Evolutionary conservation across 1,284 basidiomycete genomes (phyloP), one percentile per base, ranked within the genome.

Genomic region (Trichosporon sp.): DNA sequence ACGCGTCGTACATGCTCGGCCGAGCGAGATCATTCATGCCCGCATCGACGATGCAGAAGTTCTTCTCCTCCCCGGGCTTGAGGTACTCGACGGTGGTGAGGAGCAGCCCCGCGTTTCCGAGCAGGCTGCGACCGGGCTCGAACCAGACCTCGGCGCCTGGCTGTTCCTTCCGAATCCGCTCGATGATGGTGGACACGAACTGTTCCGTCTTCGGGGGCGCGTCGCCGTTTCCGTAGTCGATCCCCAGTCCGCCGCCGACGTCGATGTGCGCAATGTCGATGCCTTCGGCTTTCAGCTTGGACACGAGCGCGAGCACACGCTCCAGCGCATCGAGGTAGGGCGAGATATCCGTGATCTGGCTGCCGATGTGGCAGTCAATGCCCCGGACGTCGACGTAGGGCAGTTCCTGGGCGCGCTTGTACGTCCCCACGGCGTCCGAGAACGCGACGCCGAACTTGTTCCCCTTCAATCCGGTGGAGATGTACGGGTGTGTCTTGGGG

Each of bases 361-460:
- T 66, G 40, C 70, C 70, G 35, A 71, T 71, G 54, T 71, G 70
- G 35, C 70, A 71, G 64, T 71, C 70, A 54, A 71, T 61, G 1
- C 70, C 70, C 26, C 3, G 14, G 1, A 71, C 43, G 1, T 37
- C 21, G 1, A 71, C 64, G 65, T 71, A 12, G 0, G n/a, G 31
- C 54, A 71, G 46, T 21, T 14, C 10, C 8, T 65, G 38, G 2
- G 67, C 67, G 0, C 14, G 16, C 0, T 48, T 32, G 43, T 71
- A 71, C 6, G 70, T 56, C 26, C 14, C 19, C 19, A 68, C 67
- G 3, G 70, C 70, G 19, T 68, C 67, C 0, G 8, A 21, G 32
- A 66, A 66, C 4, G 64, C 64, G 4, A 71, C 54, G 8, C 70
- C 70, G n/a, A 71, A 71, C 67, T 71, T 71, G 70, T 71, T 71